Percentiles rank a stretch among this genome's conserved stretches.
Conservation (phyloP, 345 rosid species). For the Arabidopsis suecica region DNA sequence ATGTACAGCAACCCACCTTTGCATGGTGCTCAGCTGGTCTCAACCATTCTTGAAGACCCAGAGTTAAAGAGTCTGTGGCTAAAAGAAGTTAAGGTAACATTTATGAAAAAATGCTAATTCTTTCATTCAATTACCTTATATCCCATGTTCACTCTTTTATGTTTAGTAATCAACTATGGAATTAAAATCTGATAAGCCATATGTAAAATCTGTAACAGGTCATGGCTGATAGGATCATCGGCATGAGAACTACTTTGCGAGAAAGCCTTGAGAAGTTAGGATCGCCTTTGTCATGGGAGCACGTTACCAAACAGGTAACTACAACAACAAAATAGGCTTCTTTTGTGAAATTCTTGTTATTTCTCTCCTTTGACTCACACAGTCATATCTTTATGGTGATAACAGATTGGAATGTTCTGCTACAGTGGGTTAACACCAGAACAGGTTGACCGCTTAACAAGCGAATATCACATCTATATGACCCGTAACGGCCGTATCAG, state of each 20-base stretch:
- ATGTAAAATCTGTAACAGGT: slow-evolving; percentile 47
- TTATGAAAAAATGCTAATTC: background rate
- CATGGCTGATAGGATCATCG: slow-evolving; percentile 97
- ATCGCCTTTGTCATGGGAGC: slow-evolving; percentile 85
- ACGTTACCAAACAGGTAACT: slow-evolving; percentile 83
- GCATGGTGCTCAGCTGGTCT: slow-evolving; percentile 85
- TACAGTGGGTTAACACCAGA: slow-evolving; percentile 93
- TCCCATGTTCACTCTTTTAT: slow-evolving; percentile 16
- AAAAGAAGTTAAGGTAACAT: slow-evolving; percentile 85
- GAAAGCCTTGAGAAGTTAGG: slow-evolving; percentile 88
- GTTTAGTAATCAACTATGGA: background rate
- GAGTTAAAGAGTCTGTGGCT: slow-evolving; percentile 87
- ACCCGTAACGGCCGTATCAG: slow-evolving; percentile 95
- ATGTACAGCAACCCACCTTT: slow-evolving; percentile 99
- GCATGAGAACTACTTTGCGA: slow-evolving; percentile 76
- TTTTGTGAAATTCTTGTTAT: background rate
- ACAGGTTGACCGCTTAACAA: slow-evolving; percentile 82
- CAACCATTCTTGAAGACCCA: slow-evolving; percentile 78
- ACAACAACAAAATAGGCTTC: background rate
- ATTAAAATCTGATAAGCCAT: slow-evolving; percentile 14
- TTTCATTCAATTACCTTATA: background rate
- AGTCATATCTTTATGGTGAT: slow-evolving; percentile 8
- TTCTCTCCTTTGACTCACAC: slow-evolving; percentile 8
- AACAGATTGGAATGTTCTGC: slow-evolving; percentile 98
- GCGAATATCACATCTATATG: slow-evolving; percentile 84